Conservation (phyloP, 2,329 filamentous ascomycete species). For the Neurospora sp. region DNA sequence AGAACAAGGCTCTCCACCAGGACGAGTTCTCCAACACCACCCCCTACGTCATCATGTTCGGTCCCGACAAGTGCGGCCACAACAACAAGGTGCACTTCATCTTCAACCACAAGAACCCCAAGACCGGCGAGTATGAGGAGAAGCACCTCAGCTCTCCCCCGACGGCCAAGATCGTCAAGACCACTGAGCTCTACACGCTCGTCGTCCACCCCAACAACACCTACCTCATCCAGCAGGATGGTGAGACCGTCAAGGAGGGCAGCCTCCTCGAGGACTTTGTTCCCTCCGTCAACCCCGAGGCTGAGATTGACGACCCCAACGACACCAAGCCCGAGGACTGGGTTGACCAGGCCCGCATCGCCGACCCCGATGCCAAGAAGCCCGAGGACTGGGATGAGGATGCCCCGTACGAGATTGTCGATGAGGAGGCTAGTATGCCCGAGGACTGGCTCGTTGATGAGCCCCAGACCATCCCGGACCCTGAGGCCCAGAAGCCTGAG, state of each 20-base stretch:
- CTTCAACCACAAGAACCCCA: conserved; percentile 99
- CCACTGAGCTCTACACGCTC: conserved; percentile 89
- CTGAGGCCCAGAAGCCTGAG: conserved; percentile 93
- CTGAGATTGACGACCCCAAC: conserved; percentile 90
- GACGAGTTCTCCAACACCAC: conserved; percentile 98
- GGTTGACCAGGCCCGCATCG: conserved; percentile 87
- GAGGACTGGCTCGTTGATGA: conserved; percentile 96
- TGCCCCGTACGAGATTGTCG: conserved; percentile 89
- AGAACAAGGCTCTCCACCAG: conserved; percentile 92
- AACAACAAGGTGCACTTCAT: conserved; percentile 99
- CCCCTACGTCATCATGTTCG: conserved; percentile 99
- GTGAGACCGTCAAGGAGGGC: conserved; percentile 77
- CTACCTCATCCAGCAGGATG: conserved; percentile 85
- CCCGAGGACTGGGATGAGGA: conserved; percentile 99
- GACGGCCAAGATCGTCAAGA: conserved; percentile 80
- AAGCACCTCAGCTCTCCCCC: conserved; percentile 88
- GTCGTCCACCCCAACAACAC: conserved; percentile 96
- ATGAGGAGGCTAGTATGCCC: conserved; percentile 82
- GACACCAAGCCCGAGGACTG: conserved; percentile 92
- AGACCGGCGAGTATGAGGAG: conserved; percentile 99
- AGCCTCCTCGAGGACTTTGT: conserved; percentile 89
- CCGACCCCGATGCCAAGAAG: conserved; percentile 89
- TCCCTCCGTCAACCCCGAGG: conserved; percentile 83
- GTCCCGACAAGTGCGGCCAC: conserved; percentile 96
- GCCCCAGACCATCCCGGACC: conserved; percentile 73